Evolutionary conservation across 2,329 filamentous ascomycete genomes (phyloP), one percentile per base, ranked within the genome.

Genomic region (Colletotrichum ledebouriae): DNA sequence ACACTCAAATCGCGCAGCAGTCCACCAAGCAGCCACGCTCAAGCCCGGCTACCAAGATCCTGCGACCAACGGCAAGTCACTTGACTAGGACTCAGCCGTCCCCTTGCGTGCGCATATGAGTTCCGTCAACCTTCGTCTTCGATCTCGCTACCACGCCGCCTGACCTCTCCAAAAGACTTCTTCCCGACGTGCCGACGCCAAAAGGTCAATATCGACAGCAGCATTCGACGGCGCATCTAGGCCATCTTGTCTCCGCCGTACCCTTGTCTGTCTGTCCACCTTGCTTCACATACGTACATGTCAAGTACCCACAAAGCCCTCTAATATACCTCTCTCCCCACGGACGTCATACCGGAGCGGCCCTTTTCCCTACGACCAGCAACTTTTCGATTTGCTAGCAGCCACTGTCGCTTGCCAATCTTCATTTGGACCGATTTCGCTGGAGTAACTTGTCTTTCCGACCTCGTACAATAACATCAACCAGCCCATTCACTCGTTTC

Each of bases 241-340:
- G 55, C 66, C 49, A 69, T 56, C 41, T 42, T 39, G 59, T 42
- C 56, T 69, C 66, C 62, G 49, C 66, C 42, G 39, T 44, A 66
- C 41, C 62, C 66, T 66, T 49, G 62, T 66, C 61, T 41, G 49
- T 42, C 49, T 60, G 62, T 64, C 55, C 66, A 59, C 66, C 34
- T 49, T 68, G 49, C 61, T 46, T 66, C 66, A 50, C 66, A 66
- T 44, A 55, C 42, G 39, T 67, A 57, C 53, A 58, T 63, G 58
- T 33, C 57, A 63, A 56, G 67, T 67, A 62, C 63, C 67, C 67
- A 69, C 67, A 25, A 22, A 52, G 53, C 52, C 67, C 57, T 69
- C 63, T 63, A 69, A 69, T 67, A 69, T 67, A 69, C 57, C 63
- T 52, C 63, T 59, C 52, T 67, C 67, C 67, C 62, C 63, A 68